Base-by-base conservation (phyloP, 441 rosid species). In the Populus hybrid region DNA sequence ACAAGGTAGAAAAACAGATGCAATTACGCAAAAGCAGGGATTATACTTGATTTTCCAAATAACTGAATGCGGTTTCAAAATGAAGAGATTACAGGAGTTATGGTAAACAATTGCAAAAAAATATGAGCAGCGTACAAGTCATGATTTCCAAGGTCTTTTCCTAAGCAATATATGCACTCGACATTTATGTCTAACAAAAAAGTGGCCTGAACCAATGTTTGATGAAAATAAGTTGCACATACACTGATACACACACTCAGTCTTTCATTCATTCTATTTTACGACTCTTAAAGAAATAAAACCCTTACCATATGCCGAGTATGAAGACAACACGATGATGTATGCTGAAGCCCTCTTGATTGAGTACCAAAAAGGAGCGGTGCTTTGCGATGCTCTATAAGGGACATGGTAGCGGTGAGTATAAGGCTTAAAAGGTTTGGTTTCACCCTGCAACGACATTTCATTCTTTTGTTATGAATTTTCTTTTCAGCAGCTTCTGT, bases 331-430 rank as follows among this genome's bases (percentile, higher is more conserved):
- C 31, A 29, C 31, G 3, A 29, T 29, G 31, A 29, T 29, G 31
- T 3, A 29, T 3, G 31, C 31, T 29, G 31, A 29, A 29, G n/a
- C n/a, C n/a, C n/a, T n/a, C n/a, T n/a, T n/a, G n/a, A n/a, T n/a
- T n/a, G n/a, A n/a, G n/a, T n/a, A n/a, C n/a, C n/a, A n/a, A n/a
- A n/a, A n/a, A n/a, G n/a, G n/a, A n/a, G n/a, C n/a, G n/a, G n/a
- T n/a, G n/a, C n/a, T n/a, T n/a, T n/a, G n/a, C n/a, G n/a, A n/a
- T n/a, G n/a, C n/a, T n/a, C n/a, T n/a, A n/a, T n/a, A n/a, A n/a
- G n/a, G 97, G 38, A 88, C 87, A 66, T 82, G 97, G 79, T 91
- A 94, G 6, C 75, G 75, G 42, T 73, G 66, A 9, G 28, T 3
- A 10, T 59, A 73, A 73, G 75, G 75, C 68, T 73, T 73, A 73